Conservation (phyloP, 179 eudicot genomes). For the Amaranthus tricolor region DNA sequence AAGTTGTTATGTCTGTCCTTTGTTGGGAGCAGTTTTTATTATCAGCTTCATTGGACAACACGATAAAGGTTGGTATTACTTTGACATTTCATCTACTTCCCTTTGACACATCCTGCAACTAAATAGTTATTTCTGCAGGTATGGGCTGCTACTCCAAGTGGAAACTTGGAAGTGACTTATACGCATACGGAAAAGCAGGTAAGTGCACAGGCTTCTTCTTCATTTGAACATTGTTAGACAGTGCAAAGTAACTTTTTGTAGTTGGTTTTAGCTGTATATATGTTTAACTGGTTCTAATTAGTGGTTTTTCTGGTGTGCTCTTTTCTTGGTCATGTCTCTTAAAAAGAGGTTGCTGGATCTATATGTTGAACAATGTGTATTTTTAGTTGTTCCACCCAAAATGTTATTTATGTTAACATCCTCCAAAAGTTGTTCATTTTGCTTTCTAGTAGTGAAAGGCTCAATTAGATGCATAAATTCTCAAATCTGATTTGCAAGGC, state of each 20-base stretch:
- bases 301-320: background rate
- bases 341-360: background rate
- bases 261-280: background rate
- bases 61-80: constrained; percentile 60
- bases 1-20: constrained; percentile 91
- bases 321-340: background rate
- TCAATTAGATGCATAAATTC: background rate
- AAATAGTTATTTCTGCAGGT: constrained; percentile 46
- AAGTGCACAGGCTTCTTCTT: constrained; percentile 26
- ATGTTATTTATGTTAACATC: background rate
- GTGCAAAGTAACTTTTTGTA: background rate
- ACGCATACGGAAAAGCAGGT: constrained; percentile 87
- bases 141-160: constrained; percentile 80
- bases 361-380: background rate
- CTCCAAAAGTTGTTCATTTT: background rate
- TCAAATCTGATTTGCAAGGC: background rate
- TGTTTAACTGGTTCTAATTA: background rate
- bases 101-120: background rate
- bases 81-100: background rate
- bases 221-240: background rate
- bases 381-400: too few species aligned
- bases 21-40: constrained; percentile 96
- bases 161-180: constrained; percentile 85
- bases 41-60: constrained; percentile 82
- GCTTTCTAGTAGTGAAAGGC: background rate